phyloP scores from a whole-genome alignment of 2,329 filamentous ascomycete genomes.

The Fusarium anguioides region DNA sequence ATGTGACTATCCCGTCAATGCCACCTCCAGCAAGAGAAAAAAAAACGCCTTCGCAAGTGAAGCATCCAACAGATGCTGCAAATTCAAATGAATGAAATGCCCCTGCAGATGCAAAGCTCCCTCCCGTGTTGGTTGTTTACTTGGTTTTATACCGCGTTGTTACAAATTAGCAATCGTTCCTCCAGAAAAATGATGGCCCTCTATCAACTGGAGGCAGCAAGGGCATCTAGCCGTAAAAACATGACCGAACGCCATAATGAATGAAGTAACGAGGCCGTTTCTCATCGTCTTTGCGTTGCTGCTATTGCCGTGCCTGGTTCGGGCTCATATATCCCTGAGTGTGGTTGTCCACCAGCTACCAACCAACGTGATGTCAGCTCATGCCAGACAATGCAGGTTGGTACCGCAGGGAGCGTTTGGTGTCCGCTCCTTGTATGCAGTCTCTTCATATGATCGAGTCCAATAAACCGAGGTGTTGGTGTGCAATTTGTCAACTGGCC shows the following conservation, averaged over 20 bases:
- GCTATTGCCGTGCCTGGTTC: conserved; percentile 9
- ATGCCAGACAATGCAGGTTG: conserved; percentile 2
- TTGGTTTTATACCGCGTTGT: conserved; percentile 31
- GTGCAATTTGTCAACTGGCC: conserved; percentile 19
- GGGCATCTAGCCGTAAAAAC: conserved; percentile 39
- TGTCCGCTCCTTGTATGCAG: conserved; percentile 11
- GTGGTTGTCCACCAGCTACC: conserved; percentile 12
- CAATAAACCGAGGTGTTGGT: conserved; percentile 8
- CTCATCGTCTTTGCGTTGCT: conserved; percentile 35
- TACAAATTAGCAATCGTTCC: conserved; percentile 36
- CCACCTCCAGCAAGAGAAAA: conserved; percentile 22
- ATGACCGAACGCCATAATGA: conserved; percentile 41
- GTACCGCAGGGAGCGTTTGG: conserved; percentile 7
- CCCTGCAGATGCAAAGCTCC: conserved; percentile 34
- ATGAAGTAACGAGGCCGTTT: conserved; percentile 41
- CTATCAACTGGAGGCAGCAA: conserved; percentile 33
- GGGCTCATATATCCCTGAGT: conserved; percentile 20
- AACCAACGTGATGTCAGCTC: conserved; percentile 5
- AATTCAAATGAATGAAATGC: conserved; percentile 34
- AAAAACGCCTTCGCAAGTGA: conserved; percentile 27
- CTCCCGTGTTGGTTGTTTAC: conserved; percentile 20
- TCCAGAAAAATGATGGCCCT: conserved; percentile 21
- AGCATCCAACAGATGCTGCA: conserved; percentile 18
- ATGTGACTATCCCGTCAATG: conserved; percentile 28
- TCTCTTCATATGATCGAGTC: conserved; percentile 7